Evolutionary conservation across 1,139 yeast species (phyloP).

Genomic region (Meyerozyma athensensis): DNA sequence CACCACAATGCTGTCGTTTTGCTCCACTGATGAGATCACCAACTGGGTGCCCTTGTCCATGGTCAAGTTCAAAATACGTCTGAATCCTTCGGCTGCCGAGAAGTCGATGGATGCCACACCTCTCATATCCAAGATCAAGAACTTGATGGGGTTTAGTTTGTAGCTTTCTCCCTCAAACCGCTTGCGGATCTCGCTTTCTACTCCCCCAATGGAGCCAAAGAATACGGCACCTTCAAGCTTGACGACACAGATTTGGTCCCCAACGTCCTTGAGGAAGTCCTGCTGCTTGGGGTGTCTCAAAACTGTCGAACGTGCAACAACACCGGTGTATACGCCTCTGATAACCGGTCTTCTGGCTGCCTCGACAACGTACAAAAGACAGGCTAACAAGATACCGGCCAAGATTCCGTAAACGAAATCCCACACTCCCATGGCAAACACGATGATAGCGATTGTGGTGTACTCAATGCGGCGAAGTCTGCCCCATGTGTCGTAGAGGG

Average conservation of each 20-base stretch:
- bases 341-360: slow-evolving; percentile 84
- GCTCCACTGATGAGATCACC: slow-evolving; percentile 70
- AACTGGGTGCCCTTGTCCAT: slow-evolving; percentile 67
- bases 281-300: slow-evolving; percentile 88
- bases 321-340: slow-evolving; percentile 79
- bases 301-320: slow-evolving; percentile 87
- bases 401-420: slow-evolving; percentile 92
- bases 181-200: slow-evolving; percentile 68
- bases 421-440: slow-evolving; percentile 89
- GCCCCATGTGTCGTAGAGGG: slow-evolving; percentile 80
- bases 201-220: slow-evolving; percentile 92
- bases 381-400: slow-evolving; percentile 86
- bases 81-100: slow-evolving; percentile 94
- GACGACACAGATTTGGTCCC: slow-evolving; percentile 83
- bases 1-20: slow-evolving; percentile 55
- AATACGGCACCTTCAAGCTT: slow-evolving; percentile 85
- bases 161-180: slow-evolving; percentile 60
- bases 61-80: slow-evolving; percentile 75
- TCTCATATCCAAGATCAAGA: slow-evolving; percentile 77
- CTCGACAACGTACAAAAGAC: slow-evolving; percentile 85
- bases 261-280: slow-evolving; percentile 78
- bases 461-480: slow-evolving; percentile 75
- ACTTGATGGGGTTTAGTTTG: slow-evolving; percentile 58
- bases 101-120: slow-evolving; percentile 81
- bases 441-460: slow-evolving; percentile 75